phyloP scores from a whole-genome alignment of 2,329 filamentous ascomycete species.

The Botrytis galanthina region DNA sequence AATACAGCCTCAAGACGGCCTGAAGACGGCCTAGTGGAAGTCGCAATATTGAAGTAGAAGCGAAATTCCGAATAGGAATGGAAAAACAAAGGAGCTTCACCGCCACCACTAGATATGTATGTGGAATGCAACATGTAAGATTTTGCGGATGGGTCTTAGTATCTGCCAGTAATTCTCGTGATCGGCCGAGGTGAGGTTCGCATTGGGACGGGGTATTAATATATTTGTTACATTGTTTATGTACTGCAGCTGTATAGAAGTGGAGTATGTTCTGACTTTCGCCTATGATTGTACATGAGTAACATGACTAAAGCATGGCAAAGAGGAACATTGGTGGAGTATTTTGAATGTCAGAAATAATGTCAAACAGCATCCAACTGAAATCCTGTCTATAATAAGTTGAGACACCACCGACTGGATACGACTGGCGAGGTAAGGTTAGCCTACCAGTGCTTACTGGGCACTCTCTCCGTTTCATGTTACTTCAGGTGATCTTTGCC shows the following conservation, averaged over 20 bases:
- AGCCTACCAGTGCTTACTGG: neutral
- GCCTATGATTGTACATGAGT: neutral
- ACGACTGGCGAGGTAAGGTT: neutral
- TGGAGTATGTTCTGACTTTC: conserved; percentile 3
- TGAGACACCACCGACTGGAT: neutral
- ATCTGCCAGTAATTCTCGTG: conserved; percentile 14
- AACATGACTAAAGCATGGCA: neutral
- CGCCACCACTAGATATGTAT: conserved; percentile 11
- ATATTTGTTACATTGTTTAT: conserved; percentile 10
- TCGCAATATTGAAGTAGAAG: neutral
- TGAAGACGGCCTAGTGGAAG: neutral
- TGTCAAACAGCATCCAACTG: neutral
- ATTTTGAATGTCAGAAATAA: neutral
- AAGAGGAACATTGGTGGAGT: neutral
- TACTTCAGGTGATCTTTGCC: neutral
- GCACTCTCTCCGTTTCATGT: conserved; percentile 4
- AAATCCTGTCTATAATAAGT: conserved; percentile 1
- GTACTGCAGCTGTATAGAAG: conserved; percentile 3
- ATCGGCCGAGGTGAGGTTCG: conserved; percentile 8
- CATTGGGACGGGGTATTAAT: conserved; percentile 4
- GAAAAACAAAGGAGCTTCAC: conserved; percentile 1
- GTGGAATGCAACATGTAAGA: conserved; percentile 3
- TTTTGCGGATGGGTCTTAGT: conserved; percentile 5
- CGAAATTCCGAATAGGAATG: neutral
- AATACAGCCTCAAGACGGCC: neutral